These are phyloP conservation scores for Pythium sukuiense DNA, from an alignment of 352 stramenopile species.

Conservation along the genomic window DNA sequence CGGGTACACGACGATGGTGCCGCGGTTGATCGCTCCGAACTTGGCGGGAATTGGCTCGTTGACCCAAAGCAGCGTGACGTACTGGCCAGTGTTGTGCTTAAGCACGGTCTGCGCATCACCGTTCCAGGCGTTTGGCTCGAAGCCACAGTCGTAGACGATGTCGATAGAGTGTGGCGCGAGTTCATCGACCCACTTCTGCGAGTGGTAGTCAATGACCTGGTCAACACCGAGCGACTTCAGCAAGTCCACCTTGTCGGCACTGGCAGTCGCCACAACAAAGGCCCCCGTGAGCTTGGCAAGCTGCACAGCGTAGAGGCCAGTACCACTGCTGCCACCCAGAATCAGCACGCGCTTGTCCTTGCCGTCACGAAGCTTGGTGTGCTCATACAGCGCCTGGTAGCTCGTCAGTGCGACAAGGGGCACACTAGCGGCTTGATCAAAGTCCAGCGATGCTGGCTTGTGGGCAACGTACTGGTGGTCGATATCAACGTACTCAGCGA, in stretches of 20 bases:
- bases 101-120: conserved; percentile 34
- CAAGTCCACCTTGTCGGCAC: conserved; percentile 31
- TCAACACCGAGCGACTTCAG: conserved; percentile 37
- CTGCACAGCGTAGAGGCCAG: conserved; percentile 31
- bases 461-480: conserved; percentile 28
- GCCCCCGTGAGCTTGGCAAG: conserved; percentile 4
- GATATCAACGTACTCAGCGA: conserved; percentile 41
- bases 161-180: conserved; percentile 19
- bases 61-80: conserved; percentile 32
- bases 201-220: conserved; percentile 42
- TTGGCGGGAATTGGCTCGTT: conserved; percentile 42
- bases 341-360: conserved; percentile 20
- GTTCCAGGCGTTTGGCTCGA: conserved; percentile 34
- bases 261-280: conserved; percentile 29
- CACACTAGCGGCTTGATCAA: conserved; percentile 33
- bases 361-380: conserved; percentile 9
- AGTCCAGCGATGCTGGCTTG: conserved; percentile 40
- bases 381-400: conserved; percentile 33
- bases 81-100: conserved; percentile 33
- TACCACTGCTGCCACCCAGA: conserved; percentile 36
- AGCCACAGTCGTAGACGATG: conserved; percentile 19
- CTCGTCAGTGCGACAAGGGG: conserved; percentile 30
- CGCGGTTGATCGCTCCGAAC: conserved; percentile 39
- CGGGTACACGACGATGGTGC: conserved; percentile 17
- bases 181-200: conserved; percentile 32